Percentiles rank a stretch among this genome's conserved stretches.
Evolutionary conservation across 2,329 filamentous ascomycete species (phyloP).

Genomic region (Aspergillus phoenicis): DNA sequence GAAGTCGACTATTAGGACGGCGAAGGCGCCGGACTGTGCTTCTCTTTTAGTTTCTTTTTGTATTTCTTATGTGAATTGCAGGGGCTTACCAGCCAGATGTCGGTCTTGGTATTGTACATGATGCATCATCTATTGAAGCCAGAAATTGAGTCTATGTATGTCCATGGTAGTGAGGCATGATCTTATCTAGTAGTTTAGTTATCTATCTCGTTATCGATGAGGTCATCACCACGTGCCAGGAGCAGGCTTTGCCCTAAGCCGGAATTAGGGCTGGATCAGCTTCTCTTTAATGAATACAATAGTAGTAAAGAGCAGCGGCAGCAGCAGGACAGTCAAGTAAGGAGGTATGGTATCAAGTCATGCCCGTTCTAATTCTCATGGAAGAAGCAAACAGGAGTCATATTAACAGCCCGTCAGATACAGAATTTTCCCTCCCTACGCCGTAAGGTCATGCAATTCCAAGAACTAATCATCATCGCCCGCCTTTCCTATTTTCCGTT

Average conservation of each 20-base stretch:
- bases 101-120: slow-evolving; percentile 49
- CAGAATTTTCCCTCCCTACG: slow-evolving; percentile 47
- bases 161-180: too few species aligned
- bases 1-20: slow-evolving; percentile 83
- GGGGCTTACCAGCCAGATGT: slow-evolving; percentile 59
- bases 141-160: not conserved
- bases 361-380: slow-evolving; percentile 32
- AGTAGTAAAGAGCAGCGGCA: not conserved
- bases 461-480: slow-evolving; percentile 31
- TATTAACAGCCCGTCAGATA: slow-evolving; percentile 41
- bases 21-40: slow-evolving; percentile 74
- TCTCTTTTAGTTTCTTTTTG: not conserved
- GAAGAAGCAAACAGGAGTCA: slow-evolving; percentile 39
- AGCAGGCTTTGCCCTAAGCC: not conserved
- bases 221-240: slow-evolving; percentile 6
- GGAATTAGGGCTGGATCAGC: not conserved
- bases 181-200: too few species aligned
- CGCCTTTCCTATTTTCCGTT: slow-evolving; percentile 1
- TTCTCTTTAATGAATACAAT: too few species aligned
- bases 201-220: slow-evolving; percentile 5
- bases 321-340: not conserved
- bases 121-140: not conserved
- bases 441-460: slow-evolving; percentile 47
- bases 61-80: too few species aligned
- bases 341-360: slow-evolving; percentile 13